Evolutionary conservation across 129 eudicot species (phyloP).

Genomic region (Flaveria trinervia): DNA sequence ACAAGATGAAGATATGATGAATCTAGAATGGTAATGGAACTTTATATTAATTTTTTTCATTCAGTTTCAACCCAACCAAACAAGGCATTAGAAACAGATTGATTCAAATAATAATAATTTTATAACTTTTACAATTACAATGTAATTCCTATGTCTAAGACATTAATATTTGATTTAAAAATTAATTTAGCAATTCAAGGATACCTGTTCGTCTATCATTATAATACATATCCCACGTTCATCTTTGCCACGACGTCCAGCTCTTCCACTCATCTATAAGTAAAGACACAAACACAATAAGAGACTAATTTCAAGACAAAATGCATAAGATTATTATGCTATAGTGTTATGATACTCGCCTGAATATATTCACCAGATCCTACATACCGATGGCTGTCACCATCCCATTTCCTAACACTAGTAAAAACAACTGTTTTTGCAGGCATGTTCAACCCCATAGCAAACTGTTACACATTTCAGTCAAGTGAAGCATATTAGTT

Average conservation of each 20-base stretch:
- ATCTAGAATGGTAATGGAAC: not conserved
- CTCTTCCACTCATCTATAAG: conserved; percentile 97
- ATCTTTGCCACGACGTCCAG: conserved; percentile 99
- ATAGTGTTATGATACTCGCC: conserved; percentile 52
- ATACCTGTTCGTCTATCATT: conserved; percentile 96
- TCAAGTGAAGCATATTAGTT: conserved; percentile 17
- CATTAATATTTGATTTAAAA: not conserved
- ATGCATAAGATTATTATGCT: not conserved
- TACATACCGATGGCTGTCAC: conserved; percentile 94
- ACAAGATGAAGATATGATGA: not conserved
- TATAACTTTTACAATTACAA: not conserved
- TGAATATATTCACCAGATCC: conserved; percentile 99
- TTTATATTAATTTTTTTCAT: not conserved
- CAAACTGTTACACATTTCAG: conserved; percentile 59
- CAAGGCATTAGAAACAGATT: not conserved
- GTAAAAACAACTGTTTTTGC: conserved; percentile 98
- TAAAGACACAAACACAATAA: conserved; percentile 21
- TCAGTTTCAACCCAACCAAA: not conserved
- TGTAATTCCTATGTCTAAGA: not conserved
- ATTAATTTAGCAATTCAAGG: not conserved
- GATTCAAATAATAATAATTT: not conserved
- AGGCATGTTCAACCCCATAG: conserved; percentile 99
- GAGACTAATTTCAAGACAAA: conserved; percentile 22
- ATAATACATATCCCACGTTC: conserved; percentile 96
- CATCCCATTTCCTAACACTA: conserved; percentile 94